A percentile compares a stretch with the other conserved stretches of the same genome.
phyloP scores from a whole-genome alignment of 176 grass and related monocot genomes.

The Tillandsia fasciculata region DNA sequence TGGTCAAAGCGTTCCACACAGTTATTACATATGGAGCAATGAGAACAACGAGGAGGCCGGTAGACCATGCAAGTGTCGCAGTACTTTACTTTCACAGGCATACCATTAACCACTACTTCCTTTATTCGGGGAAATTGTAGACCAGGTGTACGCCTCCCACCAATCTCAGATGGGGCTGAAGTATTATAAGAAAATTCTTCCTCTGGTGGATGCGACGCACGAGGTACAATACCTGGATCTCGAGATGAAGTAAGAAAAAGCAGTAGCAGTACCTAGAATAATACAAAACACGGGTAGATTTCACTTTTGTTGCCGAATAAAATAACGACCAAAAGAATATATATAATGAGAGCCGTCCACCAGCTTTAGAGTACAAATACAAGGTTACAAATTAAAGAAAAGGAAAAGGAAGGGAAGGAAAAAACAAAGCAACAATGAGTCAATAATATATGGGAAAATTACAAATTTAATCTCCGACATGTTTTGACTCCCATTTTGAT shows the following conservation, averaged over 20 bases:
- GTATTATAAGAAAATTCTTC: constrained; percentile 72
- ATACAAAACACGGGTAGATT: constrained; percentile 2
- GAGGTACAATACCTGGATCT: constrained; percentile 87
- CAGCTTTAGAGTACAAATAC: too few species aligned
- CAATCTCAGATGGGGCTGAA: constrained; percentile 30
- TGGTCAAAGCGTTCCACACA: constrained; percentile 93
- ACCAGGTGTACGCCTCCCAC: constrained; percentile 39
- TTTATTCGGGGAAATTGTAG: constrained; percentile 70
- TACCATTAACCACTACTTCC: constrained; percentile 59
- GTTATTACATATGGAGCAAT: constrained; percentile 92
- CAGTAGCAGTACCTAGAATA: constrained; percentile 73
- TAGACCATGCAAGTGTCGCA: constrained; percentile 99
- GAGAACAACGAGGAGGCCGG: constrained; percentile 73
- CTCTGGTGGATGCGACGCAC: constrained; percentile 72
- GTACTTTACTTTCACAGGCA: constrained; percentile 76
- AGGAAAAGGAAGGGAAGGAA: too few species aligned
- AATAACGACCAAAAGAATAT: too few species aligned
- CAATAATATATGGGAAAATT: too few species aligned
- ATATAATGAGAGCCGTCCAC: too few species aligned
- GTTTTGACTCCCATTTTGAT: too few species aligned
- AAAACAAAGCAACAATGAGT: too few species aligned
- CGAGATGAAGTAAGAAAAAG: constrained; percentile 82
- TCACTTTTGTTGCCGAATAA: neutral
- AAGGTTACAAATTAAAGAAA: too few species aligned
- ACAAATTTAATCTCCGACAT: too few species aligned